These are phyloP conservation scores for Dysphania ambrosioides DNA, from an alignment of 148 eudicot species.

Conservation along the genomic window DNA sequence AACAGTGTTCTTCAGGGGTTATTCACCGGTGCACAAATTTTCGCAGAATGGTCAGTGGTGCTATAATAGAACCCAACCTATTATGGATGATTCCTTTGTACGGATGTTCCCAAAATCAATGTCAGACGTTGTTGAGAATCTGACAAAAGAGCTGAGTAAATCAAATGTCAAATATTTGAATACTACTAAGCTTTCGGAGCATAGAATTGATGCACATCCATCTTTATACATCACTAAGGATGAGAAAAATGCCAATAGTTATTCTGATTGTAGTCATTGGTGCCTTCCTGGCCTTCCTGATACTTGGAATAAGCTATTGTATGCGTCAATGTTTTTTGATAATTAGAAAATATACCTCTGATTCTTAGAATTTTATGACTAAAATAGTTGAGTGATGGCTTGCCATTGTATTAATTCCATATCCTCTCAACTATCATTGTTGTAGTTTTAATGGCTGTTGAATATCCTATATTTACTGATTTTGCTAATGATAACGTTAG, in stretches of 20 bases:
- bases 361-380: too few relatives aligned
- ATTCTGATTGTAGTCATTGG: constrained; percentile 47
- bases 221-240: constrained; percentile 11
- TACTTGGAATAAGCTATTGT: constrained; percentile 44
- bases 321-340: constrained; percentile 24
- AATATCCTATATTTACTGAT: too few relatives aligned
- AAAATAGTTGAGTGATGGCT: too few relatives aligned
- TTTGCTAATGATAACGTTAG: too few relatives aligned
- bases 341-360: too few relatives aligned
- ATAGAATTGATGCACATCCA: constrained; percentile 40
- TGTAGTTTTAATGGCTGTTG: too few relatives aligned
- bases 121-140: constrained; percentile 24
- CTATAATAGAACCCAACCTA: constrained; percentile 18
- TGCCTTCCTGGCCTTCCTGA: constrained; percentile 45
- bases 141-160: background rate
- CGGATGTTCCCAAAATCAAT: constrained; percentile 14
- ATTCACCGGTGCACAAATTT: constrained; percentile 20
- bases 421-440: too few relatives aligned
- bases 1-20: constrained; percentile 18
- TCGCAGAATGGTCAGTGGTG: constrained; percentile 19
- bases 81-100: background rate
- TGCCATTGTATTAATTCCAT: too few relatives aligned
- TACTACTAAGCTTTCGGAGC: constrained; percentile 30
- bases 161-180: constrained; percentile 32
- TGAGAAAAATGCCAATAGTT: constrained; percentile 3